Conservation (phyloP, 371 early-diverging fungal genomes). For the Lichtheimia hyalospora region DNA sequence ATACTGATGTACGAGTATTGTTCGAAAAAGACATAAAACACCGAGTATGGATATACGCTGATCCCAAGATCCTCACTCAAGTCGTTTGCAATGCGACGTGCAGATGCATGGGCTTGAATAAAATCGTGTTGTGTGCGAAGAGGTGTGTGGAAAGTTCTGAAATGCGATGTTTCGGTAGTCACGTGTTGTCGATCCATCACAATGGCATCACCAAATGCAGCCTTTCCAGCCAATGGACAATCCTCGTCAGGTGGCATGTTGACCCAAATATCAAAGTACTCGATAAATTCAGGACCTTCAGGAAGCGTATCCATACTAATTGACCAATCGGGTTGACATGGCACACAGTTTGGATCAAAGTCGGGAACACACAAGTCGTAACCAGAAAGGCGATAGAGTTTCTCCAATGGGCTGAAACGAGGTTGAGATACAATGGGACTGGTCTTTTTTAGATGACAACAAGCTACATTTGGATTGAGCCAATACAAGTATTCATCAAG, state of each 20-base stretch:
- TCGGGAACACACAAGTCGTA: constrained; percentile 50
- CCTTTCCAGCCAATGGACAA: constrained; percentile 74
- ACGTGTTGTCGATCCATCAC: constrained; percentile 22
- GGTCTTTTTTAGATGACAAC: constrained; percentile 54
- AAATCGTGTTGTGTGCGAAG: constrained; percentile 66
- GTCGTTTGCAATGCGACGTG: constrained; percentile 63
- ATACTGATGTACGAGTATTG: constrained; percentile 67
- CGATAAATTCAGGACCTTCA: constrained; percentile 60
- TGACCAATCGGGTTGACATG: constrained; percentile 56
- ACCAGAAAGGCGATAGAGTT: neutral
- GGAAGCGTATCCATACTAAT: constrained; percentile 61
- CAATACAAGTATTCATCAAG: constrained; percentile 73
- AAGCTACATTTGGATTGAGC: constrained; percentile 62
- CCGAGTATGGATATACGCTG: constrained; percentile 70
- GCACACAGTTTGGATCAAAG: constrained; percentile 55
- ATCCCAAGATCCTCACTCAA: constrained; percentile 48
- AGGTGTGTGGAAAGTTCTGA: constrained; percentile 71
- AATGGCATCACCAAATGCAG: constrained; percentile 71
- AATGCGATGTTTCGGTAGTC: constrained; percentile 58
- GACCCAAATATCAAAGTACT: constrained; percentile 60
- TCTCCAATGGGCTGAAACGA: constrained; percentile 6
- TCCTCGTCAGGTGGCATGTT: constrained; percentile 52
- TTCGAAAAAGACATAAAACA: constrained; percentile 79
- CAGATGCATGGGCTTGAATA: constrained; percentile 64
- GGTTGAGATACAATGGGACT: neutral